A percentile compares a stretch with the other conserved stretches of the same genome.
phyloP scores from a whole-genome alignment of 257 asterid genomes.

The Linaria vulgaris region DNA sequence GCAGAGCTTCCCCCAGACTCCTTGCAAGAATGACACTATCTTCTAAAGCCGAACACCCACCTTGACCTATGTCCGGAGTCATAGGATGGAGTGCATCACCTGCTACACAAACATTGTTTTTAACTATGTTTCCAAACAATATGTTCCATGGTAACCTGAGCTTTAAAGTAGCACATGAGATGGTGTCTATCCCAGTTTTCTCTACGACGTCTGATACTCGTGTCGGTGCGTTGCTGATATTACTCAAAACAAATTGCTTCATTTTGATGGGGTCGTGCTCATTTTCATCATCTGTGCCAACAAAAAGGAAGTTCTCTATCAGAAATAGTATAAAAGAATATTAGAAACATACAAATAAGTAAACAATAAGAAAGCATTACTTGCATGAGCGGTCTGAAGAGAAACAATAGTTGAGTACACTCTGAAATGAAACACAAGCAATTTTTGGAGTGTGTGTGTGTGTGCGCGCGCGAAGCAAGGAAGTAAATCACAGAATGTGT shows the following conservation, averaged over 20 bases:
- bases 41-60: conserved; percentile 78
- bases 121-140: conserved; percentile 42
- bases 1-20: conserved; percentile 46
- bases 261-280: conserved; percentile 42
- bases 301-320: not conserved
- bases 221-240: conserved; percentile 32
- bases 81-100: conserved; percentile 86
- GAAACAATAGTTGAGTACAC: not conserved
- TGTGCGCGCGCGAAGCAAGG: too few species aligned
- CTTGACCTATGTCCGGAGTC: conserved; percentile 83
- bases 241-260: conserved; percentile 58
- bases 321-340: not conserved
- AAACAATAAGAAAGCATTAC: not conserved
- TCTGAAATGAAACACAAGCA: not conserved
- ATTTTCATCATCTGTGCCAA: conserved; percentile 41
- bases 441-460: too few species aligned
- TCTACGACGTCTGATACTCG: conserved; percentile 37
- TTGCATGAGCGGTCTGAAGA: not conserved
- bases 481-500: too few species aligned
- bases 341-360: not conserved
- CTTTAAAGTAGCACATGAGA: conserved; percentile 47
- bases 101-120: conserved; percentile 48
- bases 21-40: conserved; percentile 60
- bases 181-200: conserved; percentile 40
- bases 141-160: conserved; percentile 61